phyloP scores from a whole-genome alignment of 805 yeast genomes.

The Ogataea saltuana region DNA sequence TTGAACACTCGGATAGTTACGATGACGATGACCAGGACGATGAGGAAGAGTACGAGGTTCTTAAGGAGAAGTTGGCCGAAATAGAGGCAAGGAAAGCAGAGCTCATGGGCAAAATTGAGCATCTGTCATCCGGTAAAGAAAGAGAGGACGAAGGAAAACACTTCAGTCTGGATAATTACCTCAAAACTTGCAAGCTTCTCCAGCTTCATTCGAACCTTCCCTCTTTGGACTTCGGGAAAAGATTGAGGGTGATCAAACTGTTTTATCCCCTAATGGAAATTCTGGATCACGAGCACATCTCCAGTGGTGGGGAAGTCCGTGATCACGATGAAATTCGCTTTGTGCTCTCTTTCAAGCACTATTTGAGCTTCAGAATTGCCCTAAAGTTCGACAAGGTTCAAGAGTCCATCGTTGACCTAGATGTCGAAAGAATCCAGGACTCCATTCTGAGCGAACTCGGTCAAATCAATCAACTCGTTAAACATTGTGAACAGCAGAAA shows the following conservation, averaged over 20 bases:
- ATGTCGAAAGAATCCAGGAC: constrained; percentile 9
- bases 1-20: constrained; percentile 7
- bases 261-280: constrained; percentile 34
- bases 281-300: constrained; percentile 4
- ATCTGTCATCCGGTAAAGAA: constrained; percentile 1
- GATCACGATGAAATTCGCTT: constrained; percentile 13
- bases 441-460: constrained; percentile 17
- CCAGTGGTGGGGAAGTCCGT: neutral
- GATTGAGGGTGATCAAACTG: constrained; percentile 24
- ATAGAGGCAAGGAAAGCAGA: constrained; percentile 11
- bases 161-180: constrained; percentile 22
- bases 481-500: constrained; percentile 10
- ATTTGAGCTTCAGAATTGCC: constrained; percentile 18
- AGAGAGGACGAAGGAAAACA: constrained; percentile 2
- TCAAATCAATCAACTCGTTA: constrained; percentile 19
- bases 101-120: constrained; percentile 5
- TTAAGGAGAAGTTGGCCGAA: constrained; percentile 8
- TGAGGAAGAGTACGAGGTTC: constrained; percentile 17
- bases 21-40: too few species aligned
- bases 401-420: constrained; percentile 17
- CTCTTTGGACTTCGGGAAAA: constrained; percentile 27
- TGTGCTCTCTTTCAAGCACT: constrained; percentile 17
- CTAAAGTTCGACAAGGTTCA: constrained; percentile 12
- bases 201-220: constrained; percentile 31
- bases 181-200: constrained; percentile 18